These are phyloP conservation scores for Sporisorium exsertum DNA, from an alignment of 1,284 basidiomycete species.

Conservation along the genomic window DNA sequence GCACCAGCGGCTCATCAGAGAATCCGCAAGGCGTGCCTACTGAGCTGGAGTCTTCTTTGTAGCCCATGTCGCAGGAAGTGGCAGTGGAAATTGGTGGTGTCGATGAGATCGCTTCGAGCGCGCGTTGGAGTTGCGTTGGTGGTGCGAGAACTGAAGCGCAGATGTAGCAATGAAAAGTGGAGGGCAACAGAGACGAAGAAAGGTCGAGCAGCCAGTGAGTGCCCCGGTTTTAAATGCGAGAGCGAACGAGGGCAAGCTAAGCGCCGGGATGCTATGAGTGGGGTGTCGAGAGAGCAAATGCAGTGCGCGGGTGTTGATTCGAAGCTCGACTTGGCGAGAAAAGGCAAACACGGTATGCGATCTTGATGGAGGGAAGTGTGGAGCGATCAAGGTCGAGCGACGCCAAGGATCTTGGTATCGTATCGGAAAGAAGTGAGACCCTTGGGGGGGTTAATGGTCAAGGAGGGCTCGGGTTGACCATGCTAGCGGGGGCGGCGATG, in stretches of 20 bases:
- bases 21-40: constrained; percentile 13
- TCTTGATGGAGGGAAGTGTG: neutral
- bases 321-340: neutral
- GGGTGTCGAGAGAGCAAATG: neutral
- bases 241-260: constrained; percentile 1
- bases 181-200: too few species aligned
- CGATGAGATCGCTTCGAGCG: neutral
- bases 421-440: neutral
- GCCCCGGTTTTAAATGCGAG: neutral
- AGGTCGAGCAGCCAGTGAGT: neutral
- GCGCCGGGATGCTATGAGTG: neutral
- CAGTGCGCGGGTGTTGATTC: neutral
- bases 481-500: neutral
- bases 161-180: neutral
- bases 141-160: neutral
- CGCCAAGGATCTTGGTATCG: constrained; percentile 4
- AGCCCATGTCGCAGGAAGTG: constrained; percentile 12
- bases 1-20: constrained; percentile 31
- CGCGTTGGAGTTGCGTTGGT: neutral
- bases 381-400: neutral
- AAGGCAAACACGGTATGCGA: neutral
- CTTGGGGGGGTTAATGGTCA: neutral
- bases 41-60: constrained; percentile 10
- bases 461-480: neutral
- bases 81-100: neutral